Evolutionary conservation across 345 rosid species (phyloP).

Genomic region (Leavenworthia alabamica): DNA sequence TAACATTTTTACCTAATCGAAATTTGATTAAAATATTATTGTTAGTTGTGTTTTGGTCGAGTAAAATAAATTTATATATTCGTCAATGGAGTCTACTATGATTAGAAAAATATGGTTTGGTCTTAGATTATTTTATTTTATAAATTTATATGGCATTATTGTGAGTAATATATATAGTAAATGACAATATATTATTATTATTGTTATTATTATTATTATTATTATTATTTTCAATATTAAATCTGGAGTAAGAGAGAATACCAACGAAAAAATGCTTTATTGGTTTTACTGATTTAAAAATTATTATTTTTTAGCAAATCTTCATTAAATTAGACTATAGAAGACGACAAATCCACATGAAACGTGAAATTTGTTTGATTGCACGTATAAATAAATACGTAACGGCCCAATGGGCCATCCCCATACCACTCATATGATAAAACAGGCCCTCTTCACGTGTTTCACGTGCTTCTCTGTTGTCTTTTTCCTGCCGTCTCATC

Average conservation of each 20-base stretch:
- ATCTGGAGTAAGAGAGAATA: neutral
- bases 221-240: too few species aligned
- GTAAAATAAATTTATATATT: too few species aligned
- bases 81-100: slow-evolving; percentile 2
- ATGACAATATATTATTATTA: too few species aligned
- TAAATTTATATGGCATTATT: neutral
- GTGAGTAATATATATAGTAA: too few species aligned
- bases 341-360: slow-evolving; percentile 21
- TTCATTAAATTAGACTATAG: neutral
- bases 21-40: too few species aligned
- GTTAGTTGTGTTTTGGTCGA: too few species aligned
- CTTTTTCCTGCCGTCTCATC: slow-evolving; percentile 24
- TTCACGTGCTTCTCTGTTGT: slow-evolving; percentile 25
- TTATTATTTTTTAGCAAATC: too few species aligned
- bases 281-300: neutral
- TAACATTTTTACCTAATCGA: too few species aligned
- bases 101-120: neutral
- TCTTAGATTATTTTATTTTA: neutral
- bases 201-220: too few species aligned
- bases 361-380: slow-evolving; percentile 20
- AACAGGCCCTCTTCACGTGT: slow-evolving; percentile 28
- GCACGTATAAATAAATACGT: neutral
- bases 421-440: slow-evolving; percentile 1
- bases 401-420: slow-evolving; percentile 31
- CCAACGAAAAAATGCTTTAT: neutral